Base-by-base conservation (phyloP, 2,329 filamentous ascomycete species). In the Nemania sp. region DNA sequence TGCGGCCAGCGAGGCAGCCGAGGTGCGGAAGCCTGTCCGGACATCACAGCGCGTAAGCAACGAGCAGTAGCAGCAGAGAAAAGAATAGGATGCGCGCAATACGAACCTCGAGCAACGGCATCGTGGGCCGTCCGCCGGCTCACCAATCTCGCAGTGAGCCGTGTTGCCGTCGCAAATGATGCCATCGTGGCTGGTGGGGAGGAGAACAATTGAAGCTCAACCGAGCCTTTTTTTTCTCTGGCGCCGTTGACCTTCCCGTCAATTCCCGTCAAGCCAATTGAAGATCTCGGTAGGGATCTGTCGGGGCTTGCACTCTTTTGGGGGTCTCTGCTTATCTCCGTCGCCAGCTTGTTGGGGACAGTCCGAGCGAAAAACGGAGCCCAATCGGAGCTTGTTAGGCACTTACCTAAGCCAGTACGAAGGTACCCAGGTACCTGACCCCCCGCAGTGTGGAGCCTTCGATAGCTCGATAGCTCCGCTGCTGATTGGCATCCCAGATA, bases 11-110 rank as follows among this genome's bases (percentile, higher is more conserved):
- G 77, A 79, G 63, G 80, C 75, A 53, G 84, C 74, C 50, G 83
- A 83, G 36, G 85, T 83, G 62, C 81, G 79, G 71, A 89, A 84
- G 65, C 81, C 88, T 91, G n/a, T n/a, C n/a, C n/a, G 65, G 40
- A 54, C 43, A 48, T 1, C 43, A 5, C 4, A 26, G 19, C 9
- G 30, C 44, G 49, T 56, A 30, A 56, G 57, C 39, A 46, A 15
- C 22, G 20, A 42, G 43, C 23, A 50, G 33, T 28, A 40, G 30
- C 6, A 28, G 6, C 15, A 24, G 15, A 30, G 49, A 20, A 49
- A 5, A 37, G n/a, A n/a, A 20, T 9, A 6, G 2, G 17, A 11
- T 30, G 41, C 45, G 39, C n/a, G 20, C 54, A 56, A 48, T 51
- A 71, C 79, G 66, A 74, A 88, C 85, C 80, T 80, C 86, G 78